Evolutionary conservation across 805 yeast genomes (phyloP).

Genomic region (Lipomyces lipofer): DNA sequence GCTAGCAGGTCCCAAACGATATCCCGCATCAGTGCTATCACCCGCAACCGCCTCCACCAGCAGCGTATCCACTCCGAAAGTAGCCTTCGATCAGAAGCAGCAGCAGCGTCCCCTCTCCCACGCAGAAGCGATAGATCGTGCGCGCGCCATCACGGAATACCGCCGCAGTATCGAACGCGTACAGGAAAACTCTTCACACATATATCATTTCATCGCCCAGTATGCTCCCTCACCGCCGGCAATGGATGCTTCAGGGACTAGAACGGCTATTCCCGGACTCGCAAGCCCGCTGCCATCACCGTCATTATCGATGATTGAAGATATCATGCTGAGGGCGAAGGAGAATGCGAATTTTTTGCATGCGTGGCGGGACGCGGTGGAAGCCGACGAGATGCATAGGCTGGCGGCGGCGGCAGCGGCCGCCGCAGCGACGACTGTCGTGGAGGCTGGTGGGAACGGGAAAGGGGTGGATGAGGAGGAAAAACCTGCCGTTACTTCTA

Average conservation of each 20-base stretch:
- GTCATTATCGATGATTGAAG: conserved; percentile 21
- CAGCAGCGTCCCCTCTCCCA: conserved; percentile 2
- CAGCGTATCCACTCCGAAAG: too few species aligned
- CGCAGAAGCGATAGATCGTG: conserved; percentile 15
- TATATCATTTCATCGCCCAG: conserved; percentile 24
- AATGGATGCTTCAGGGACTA: background rate
- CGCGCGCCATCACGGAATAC: conserved; percentile 13
- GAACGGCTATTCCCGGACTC: background rate
- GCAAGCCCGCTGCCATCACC: background rate
- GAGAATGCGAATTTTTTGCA: conserved; percentile 21
- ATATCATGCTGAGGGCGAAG: conserved; percentile 17
- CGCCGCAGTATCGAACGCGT: conserved; percentile 17
- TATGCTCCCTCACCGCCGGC: conserved; percentile 9
- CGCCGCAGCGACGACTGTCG: background rate
- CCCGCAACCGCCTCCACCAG: background rate
- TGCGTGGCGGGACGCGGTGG: conserved; percentile 19
- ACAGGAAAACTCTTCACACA: conserved; percentile 25
- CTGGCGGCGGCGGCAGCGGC: background rate
- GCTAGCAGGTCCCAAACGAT: background rate
- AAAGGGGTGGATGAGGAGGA: background rate
- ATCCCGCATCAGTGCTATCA: background rate
- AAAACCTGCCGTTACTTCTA: background rate
- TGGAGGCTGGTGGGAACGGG: background rate
- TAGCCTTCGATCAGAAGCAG: background rate
- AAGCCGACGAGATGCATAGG: conserved; percentile 5